Conservation (phyloP, 176 grass and related monocot species). For the Ensete ventricosum region DNA sequence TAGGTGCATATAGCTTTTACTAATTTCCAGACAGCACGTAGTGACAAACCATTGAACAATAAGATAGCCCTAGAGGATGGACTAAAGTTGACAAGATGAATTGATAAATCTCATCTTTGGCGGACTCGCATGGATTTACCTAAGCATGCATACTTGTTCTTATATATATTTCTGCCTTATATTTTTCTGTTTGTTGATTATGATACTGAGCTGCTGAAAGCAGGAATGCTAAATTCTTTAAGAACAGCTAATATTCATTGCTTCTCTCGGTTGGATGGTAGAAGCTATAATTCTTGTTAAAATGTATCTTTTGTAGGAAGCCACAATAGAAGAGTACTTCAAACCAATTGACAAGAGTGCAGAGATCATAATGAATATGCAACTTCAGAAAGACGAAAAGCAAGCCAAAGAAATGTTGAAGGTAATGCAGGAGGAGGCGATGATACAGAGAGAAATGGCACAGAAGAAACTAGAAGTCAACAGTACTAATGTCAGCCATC, state of each 20-base stretch:
- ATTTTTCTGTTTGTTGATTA: too few species aligned
- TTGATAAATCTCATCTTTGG: too few species aligned
- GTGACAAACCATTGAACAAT: too few species aligned
- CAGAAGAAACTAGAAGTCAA: slow-evolving; percentile 28
- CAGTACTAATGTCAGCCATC: slow-evolving; percentile 7
- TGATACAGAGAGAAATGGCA: slow-evolving; percentile 57
- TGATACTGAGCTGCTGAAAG: too few species aligned
- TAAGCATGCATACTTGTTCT: too few species aligned
- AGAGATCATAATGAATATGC: slow-evolving; percentile 67
- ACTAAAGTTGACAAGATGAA: too few species aligned
- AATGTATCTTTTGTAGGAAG: slow-evolving; percentile 44
- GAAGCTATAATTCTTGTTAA: not conserved
- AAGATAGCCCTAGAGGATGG: too few species aligned
- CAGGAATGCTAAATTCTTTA: not conserved
- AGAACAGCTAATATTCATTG: not conserved
- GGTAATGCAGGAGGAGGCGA: slow-evolving; percentile 45
- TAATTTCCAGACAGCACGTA: too few species aligned
- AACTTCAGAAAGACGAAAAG: slow-evolving; percentile 71
- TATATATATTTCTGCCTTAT: too few species aligned
- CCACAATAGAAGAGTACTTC: slow-evolving; percentile 77
- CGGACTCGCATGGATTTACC: too few species aligned
- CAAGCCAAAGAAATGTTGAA: slow-evolving; percentile 63
- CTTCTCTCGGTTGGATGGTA: slow-evolving; percentile 2
- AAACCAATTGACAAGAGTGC: slow-evolving; percentile 74
- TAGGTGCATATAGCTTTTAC: not conserved